phyloP scores from a whole-genome alignment of 176 grass and related monocot species.

The Avena insularis region DNA sequence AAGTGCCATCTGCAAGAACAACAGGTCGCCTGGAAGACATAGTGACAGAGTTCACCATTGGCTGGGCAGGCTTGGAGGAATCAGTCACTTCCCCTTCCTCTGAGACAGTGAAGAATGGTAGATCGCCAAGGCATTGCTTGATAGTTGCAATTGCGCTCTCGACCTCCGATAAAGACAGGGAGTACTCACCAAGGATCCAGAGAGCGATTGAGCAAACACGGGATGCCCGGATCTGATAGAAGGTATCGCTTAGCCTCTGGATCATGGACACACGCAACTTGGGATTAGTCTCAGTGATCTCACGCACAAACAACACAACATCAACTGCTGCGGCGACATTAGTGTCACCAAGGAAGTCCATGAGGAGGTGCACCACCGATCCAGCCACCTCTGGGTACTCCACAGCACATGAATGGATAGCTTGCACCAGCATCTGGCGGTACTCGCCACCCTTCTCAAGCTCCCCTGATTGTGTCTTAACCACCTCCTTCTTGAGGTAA shows the following conservation, averaged over 20 bases:
- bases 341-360: conserved; percentile 81
- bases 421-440: conserved; percentile 79
- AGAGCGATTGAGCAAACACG: conserved; percentile 62
- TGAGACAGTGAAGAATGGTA: conserved; percentile 65
- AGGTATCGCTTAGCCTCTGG: conserved; percentile 67
- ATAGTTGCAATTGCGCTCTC: conserved; percentile 66
- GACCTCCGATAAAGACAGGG: conserved; percentile 68
- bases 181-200: conserved; percentile 84
- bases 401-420: conserved; percentile 66
- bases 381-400: conserved; percentile 73
- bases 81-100: conserved; percentile 61
- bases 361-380: conserved; percentile 73
- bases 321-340: conserved; percentile 72
- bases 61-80: conserved; percentile 48
- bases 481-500: conserved; percentile 81
- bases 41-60: conserved; percentile 44
- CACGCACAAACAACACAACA: conserved; percentile 73
- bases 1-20: conserved; percentile 72
- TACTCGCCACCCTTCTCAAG: conserved; percentile 69
- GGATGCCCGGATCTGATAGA: conserved; percentile 79
- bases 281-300: conserved; percentile 80
- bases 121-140: conserved; percentile 70
- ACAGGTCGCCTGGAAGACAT: conserved; percentile 67
- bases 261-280: conserved; percentile 85
- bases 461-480: conserved; percentile 68